Evolutionary conservation across 2,329 filamentous ascomycete species (phyloP).

Genomic region (Elsinoe necatrix): DNA sequence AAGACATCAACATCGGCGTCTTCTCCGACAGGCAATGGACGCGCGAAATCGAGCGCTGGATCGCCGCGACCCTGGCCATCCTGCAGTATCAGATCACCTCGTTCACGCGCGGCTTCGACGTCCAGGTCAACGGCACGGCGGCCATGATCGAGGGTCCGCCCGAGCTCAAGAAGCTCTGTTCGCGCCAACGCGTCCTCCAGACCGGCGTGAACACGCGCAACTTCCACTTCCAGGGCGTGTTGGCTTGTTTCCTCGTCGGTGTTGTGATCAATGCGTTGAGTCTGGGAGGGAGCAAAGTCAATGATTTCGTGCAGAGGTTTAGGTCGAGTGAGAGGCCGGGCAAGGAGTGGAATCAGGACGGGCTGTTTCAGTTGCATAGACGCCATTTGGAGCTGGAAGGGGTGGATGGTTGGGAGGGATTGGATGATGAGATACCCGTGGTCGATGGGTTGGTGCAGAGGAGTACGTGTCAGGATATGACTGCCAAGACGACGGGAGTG

Average conservation of each 20-base stretch:
- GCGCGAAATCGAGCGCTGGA: conserved; percentile 6
- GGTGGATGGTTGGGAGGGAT: conserved; percentile 1
- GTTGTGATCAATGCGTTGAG: conserved; percentile 10
- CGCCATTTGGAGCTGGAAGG: conserved; percentile 3
- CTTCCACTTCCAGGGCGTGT: conserved; percentile 5
- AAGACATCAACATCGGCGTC: conserved; percentile 13
- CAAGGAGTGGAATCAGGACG: conserved; percentile 11
- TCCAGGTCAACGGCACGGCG: neutral
- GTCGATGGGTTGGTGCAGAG: conserved; percentile 2
- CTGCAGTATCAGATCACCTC: conserved; percentile 9
- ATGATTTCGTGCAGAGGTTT: conserved; percentile 8
- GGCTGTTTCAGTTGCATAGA: conserved; percentile 13
- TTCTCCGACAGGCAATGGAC: conserved; percentile 9
- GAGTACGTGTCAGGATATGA: conserved; percentile 4
- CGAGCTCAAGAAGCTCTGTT: neutral
- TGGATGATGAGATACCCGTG: conserved; percentile 11
- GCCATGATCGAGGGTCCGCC: neutral
- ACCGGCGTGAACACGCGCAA: conserved; percentile 10
- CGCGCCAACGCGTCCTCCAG: neutral
- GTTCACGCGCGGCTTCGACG: neutral
- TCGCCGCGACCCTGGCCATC: conserved; percentile 6
- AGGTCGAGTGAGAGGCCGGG: neutral
- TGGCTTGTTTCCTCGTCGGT: conserved; percentile 13
- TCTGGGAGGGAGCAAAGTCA: conserved; percentile 1
- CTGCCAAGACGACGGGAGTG: neutral